Conservation (phyloP, 2,329 filamentous ascomycete species). For the Curvularia lunata region DNA sequence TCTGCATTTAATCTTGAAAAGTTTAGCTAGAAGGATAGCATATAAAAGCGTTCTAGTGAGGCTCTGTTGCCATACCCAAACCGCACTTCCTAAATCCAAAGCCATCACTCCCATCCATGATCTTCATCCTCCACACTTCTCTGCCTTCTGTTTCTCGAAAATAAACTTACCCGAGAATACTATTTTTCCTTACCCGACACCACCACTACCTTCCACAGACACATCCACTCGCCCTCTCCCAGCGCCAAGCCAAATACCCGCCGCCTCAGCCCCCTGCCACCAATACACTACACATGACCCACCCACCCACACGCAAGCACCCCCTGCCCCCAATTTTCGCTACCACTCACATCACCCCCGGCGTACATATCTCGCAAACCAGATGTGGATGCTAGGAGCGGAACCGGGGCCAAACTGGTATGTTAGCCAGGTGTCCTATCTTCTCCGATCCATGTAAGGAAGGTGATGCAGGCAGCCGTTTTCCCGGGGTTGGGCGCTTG, state of each 20-base stretch:
- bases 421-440: background rate
- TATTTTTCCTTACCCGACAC: background rate
- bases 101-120: too few species aligned
- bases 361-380: background rate
- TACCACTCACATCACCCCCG: background rate
- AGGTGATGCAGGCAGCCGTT: background rate
- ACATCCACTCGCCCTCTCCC: background rate
- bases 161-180: too few species aligned
- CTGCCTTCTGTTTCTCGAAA: too few species aligned
- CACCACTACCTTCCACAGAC: conserved; percentile 1
- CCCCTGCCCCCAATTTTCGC: background rate
- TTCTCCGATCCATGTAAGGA: background rate
- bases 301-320: too few species aligned
- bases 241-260: conserved; percentile 29
- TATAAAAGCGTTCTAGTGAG: too few species aligned
- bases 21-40: background rate
- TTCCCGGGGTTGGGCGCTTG: background rate
- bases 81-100: too few species aligned
- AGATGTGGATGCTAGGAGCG: background rate
- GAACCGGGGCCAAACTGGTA: background rate
- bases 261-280: conserved; percentile 19
- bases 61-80: background rate
- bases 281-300: conserved; percentile 11
- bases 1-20: background rate
- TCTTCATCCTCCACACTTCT: too few species aligned